These are phyloP conservation scores for Fistulifera pelliculosa DNA, from an alignment of 108 stramenopile genomes.

Conservation along the genomic window DNA sequence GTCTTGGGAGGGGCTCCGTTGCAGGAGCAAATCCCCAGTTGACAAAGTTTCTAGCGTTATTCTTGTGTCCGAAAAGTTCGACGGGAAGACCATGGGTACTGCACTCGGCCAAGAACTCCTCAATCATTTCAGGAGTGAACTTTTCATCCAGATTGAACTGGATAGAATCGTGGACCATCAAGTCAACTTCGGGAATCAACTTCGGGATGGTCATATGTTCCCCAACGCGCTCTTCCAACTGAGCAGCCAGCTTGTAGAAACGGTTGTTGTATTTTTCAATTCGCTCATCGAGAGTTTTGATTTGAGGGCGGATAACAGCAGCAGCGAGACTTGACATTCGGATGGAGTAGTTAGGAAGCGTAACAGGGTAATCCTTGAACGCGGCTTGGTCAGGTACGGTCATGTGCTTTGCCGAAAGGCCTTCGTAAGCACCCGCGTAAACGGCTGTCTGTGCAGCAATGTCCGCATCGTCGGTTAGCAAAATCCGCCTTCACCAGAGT, in stretches of 20 bases:
- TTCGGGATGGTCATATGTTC: constrained; percentile 61
- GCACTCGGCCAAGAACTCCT: constrained; percentile 65
- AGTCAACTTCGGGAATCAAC: constrained; percentile 59
- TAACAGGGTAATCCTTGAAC: constrained; percentile 38
- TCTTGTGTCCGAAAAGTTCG: constrained; percentile 79
- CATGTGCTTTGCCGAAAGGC: constrained; percentile 57
- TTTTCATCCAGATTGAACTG: constrained; percentile 71
- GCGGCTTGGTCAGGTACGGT: constrained; percentile 56
- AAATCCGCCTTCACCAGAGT: constrained; percentile 89
- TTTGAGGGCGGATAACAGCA: constrained; percentile 71
- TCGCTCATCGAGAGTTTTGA: constrained; percentile 65
- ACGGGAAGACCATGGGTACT: constrained; percentile 75
- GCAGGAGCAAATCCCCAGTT: constrained; percentile 90
- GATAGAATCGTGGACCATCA: constrained; percentile 76
- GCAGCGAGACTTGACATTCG: constrained; percentile 77
- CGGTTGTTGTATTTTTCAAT: constrained; percentile 72
- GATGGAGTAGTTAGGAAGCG: constrained; percentile 76
- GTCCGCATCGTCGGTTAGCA: constrained; percentile 67
- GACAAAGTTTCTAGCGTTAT: constrained; percentile 81
- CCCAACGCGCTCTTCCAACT: constrained; percentile 43
- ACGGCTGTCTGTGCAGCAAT: constrained; percentile 69
- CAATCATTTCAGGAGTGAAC: constrained; percentile 54
- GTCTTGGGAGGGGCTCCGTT: constrained; percentile 68
- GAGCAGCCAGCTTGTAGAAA: constrained; percentile 42
- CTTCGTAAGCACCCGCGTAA: constrained; percentile 85